Percentiles rank a stretch among this genome's conserved stretches.
phyloP scores from a whole-genome alignment of 116 monocot genomes.

The Thalassia testudinum region DNA sequence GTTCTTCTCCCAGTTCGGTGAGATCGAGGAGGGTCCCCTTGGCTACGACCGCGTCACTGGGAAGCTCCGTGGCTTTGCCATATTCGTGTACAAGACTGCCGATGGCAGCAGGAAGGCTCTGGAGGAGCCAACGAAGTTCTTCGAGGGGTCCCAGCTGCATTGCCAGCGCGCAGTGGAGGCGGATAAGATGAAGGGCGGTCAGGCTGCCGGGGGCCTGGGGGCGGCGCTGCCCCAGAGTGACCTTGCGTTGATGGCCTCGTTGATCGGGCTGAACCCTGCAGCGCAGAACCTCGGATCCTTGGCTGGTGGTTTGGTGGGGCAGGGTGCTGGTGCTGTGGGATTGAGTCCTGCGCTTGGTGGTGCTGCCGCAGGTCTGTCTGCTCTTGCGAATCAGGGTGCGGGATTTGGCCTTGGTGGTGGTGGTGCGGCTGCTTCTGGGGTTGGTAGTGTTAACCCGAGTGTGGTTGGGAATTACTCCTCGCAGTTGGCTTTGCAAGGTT shows the following conservation, averaged over 20 bases:
- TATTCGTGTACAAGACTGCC: not conserved
- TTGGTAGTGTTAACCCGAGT: slow-evolving; percentile 15
- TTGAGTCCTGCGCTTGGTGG: slow-evolving; percentile 4
- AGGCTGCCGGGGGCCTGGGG: not conserved
- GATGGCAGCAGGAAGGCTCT: not conserved
- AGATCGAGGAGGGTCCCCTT: slow-evolving; percentile 76
- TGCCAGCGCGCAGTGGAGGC: slow-evolving; percentile 25
- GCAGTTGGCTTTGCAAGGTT: slow-evolving; percentile 15
- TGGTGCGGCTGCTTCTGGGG: not conserved
- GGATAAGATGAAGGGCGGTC: slow-evolving; percentile 1
- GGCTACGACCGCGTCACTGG: slow-evolving; percentile 63
- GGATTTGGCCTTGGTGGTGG: slow-evolving; percentile 12
- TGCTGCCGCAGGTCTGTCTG: slow-evolving; percentile 2
- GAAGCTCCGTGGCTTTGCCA: slow-evolving; percentile 22
- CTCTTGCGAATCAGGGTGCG: not conserved
- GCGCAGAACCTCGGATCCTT: slow-evolving; percentile 1
- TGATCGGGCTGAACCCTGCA: slow-evolving; percentile 3
- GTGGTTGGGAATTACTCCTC: slow-evolving; percentile 16
- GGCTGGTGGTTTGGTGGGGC: slow-evolving; percentile 5
- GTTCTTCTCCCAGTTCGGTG: slow-evolving; percentile 59
- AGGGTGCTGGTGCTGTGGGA: not conserved
- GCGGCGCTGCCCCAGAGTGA: slow-evolving; percentile 3
- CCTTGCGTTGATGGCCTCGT: slow-evolving; percentile 4
- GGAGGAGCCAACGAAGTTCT: slow-evolving; percentile 46
- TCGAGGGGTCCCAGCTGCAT: slow-evolving; percentile 45